phyloP scores from a whole-genome alignment of 352 stramenopile species.

The Phytopythium delawarense region DNA sequence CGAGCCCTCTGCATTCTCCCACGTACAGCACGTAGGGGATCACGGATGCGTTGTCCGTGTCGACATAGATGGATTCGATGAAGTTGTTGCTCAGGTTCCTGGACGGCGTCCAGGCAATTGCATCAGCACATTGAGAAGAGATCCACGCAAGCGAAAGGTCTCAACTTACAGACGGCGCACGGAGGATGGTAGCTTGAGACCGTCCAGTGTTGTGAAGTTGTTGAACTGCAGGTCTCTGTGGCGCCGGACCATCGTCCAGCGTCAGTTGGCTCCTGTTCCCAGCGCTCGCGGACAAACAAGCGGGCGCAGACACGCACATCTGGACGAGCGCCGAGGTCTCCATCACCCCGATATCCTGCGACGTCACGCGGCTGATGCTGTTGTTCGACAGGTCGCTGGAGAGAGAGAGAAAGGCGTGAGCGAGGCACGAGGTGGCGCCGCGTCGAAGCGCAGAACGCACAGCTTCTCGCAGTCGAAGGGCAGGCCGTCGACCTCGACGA shows the following conservation, averaged over 20 bases:
- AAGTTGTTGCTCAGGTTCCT: conserved; percentile 6
- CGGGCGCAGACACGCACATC: not conserved
- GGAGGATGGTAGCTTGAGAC: not conserved
- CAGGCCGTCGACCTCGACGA: not conserved
- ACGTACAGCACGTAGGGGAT: conserved; percentile 4
- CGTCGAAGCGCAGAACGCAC: not conserved
- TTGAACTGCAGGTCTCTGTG: conserved; percentile 1
- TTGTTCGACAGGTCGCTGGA: conserved; percentile 4
- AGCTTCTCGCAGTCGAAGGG: conserved; percentile 6
- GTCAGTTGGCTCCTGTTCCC: not conserved
- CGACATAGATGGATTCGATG: not conserved
- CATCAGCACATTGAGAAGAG: not conserved
- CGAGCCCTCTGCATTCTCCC: not conserved
- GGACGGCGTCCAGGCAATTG: not conserved
- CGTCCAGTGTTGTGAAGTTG: conserved; percentile 3
- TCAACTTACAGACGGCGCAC: not conserved
- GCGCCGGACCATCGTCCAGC: not conserved
- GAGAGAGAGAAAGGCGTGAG: not conserved
- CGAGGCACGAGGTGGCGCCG: not conserved
- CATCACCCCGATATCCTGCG: not conserved
- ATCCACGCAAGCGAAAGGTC: not conserved
- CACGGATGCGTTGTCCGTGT: not conserved
- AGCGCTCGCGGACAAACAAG: not conserved
- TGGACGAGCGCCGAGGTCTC: conserved; percentile 2
- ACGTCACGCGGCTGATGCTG: not conserved